Conservation (phyloP, 768 basidiomycete species). For the Leccinellum rugosiceps region DNA sequence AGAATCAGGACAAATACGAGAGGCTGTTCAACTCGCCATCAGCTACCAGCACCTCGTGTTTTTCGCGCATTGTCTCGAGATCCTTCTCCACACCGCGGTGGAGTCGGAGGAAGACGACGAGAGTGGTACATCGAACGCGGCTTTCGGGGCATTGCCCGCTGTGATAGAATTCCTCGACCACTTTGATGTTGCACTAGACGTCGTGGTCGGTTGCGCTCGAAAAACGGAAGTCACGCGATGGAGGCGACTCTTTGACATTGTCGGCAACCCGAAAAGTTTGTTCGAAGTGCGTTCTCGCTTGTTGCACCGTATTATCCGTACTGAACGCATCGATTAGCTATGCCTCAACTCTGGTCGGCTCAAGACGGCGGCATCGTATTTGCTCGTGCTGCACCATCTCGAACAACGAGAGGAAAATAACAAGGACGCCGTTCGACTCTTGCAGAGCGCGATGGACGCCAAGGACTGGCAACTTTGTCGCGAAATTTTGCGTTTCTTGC, state of each 20-base stretch:
- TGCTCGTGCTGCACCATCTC: constrained; percentile 90
- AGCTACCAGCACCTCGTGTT: constrained; percentile 88
- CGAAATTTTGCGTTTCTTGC: constrained; percentile 88
- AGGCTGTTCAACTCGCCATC: constrained; percentile 82
- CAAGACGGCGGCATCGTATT: constrained; percentile 88
- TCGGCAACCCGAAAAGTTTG: constrained; percentile 84
- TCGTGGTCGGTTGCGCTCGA: constrained; percentile 92
- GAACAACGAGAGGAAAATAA: constrained; percentile 81
- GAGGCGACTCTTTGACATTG: constrained; percentile 83
- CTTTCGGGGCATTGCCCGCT: constrained; percentile 48
- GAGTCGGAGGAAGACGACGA: constrained; percentile 65
- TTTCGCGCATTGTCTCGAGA: constrained; percentile 92
- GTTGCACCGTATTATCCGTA: neutral
- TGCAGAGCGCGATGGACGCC: constrained; percentile 69
- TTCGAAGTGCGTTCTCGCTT: constrained; percentile 67
- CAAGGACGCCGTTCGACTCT: constrained; percentile 75
- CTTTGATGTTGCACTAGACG: constrained; percentile 87
- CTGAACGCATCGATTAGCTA: constrained; percentile 42
- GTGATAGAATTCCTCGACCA: constrained; percentile 92
- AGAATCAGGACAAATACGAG: constrained; percentile 53
- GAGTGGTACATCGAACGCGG: constrained; percentile 13
- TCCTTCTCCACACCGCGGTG: constrained; percentile 88
- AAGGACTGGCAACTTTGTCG: constrained; percentile 90
- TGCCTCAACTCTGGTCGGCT: constrained; percentile 71
- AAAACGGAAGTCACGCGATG: constrained; percentile 95